Evolutionary conservation across 2,329 filamentous ascomycete genomes (phyloP), one percentile per base, ranked within the genome.

Genomic region (Cladophialophora bantiana): DNA sequence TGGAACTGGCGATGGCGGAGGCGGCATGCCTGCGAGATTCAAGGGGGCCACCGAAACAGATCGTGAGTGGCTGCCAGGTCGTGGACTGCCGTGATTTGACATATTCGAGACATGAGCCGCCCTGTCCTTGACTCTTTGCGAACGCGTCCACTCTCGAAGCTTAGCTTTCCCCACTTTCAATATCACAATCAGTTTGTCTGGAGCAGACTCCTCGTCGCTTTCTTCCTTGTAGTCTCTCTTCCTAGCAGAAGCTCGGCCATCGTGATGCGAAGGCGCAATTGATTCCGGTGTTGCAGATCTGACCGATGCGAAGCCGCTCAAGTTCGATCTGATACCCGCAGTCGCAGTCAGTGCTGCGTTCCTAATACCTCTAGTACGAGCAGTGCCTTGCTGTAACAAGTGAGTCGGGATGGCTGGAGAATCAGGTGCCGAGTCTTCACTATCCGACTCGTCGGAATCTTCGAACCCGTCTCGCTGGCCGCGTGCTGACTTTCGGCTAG

Each of bases 281-380:
- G 89, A 83, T 77, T 98, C 95, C 2, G 95, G 95, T 0, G 95
- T 98, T 76, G 94, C 92, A 36, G 94, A 97, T 68, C 95, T 89
- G 13, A 63, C 68, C n/a, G 67, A 70, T n/a, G 82, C 83, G 60
- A 74, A 59, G 58, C 89, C 88, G 58, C 92, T 77, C 63, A 85
- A 81, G 70, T 92, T 90, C 40, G 90, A 90, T 69, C 86, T 82
- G 88, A 98, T 94, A 64, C 94, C 90, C 70, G 93, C 92, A 76
- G 94, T 91, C 4, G 94, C 94, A 52, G 90, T 91, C 32, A 89
- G 90, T 15, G 94, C 94, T 15, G 94, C 94, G 61, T 93, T 93
- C 64, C 94, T 89, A 87, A 97, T 93, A 57, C 90, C 90, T 76
- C 94, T 87, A 7, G 93, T 97, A 69, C 94, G 87, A 42, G 93